phyloP scores from a whole-genome alignment of 73 alveolate genomes.

The Symbiodinium pilosum region DNA sequence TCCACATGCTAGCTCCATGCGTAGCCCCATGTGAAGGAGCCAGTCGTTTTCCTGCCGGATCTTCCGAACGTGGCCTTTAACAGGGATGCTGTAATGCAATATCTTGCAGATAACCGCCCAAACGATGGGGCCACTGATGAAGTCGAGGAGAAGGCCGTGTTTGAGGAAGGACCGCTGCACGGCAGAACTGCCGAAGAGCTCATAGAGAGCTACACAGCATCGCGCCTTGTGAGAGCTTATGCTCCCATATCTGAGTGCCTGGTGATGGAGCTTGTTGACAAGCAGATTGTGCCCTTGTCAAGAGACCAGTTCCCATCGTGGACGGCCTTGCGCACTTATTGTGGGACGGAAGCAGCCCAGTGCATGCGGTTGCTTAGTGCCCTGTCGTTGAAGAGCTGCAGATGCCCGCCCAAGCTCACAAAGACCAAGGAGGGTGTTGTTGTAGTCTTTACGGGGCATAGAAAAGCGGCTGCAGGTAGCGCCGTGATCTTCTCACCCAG shows the following conservation, averaged over 20 bases:
- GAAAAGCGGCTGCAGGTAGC: slow-evolving; percentile 12
- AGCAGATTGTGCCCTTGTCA: neutral
- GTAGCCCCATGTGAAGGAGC: neutral
- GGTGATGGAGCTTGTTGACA: neutral
- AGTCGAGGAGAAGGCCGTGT: neutral
- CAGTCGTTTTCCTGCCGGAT: neutral
- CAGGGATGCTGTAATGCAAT: neutral
- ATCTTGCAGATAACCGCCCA: neutral
- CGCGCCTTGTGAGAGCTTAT: neutral
- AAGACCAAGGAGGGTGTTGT: slow-evolving; percentile 9
- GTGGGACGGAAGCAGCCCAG: neutral
- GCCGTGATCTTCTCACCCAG: neutral
- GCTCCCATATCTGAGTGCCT: slow-evolving; percentile 1
- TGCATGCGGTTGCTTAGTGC: slow-evolving; percentile 1
- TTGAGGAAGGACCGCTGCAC: neutral
- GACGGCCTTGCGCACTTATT: neutral
- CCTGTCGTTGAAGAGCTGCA: neutral
- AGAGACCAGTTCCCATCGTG: slow-evolving; percentile 2
- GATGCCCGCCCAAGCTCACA: neutral
- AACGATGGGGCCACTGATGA: neutral
- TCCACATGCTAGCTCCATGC: neutral
- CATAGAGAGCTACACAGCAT: neutral
- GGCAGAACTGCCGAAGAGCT: neutral
- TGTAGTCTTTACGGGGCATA: slow-evolving; percentile 24
- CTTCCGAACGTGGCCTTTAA: neutral